Evolutionary conservation across 768 basidiomycete genomes (phyloP), one percentile per base, ranked within the genome.

Genomic region (Trichaptum fuscoviolaceum): DNA sequence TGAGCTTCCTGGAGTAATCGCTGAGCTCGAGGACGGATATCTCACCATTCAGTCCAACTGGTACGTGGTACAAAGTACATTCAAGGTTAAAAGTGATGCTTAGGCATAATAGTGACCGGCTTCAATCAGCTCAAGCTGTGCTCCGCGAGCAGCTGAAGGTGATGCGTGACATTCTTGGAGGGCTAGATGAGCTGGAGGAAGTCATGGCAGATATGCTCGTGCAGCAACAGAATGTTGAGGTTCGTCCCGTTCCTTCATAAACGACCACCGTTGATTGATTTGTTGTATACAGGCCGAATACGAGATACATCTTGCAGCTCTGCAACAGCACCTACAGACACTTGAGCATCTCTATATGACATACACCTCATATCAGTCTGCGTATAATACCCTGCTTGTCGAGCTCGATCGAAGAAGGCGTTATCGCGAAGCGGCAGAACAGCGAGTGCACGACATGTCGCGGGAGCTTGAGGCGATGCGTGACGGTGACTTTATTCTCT

Each of bases 191-290:
- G 69, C 81, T 94, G 3, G 92, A 87, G 1, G 87, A 89, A 23
- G 90, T 92, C 63, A 92, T 94, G 87, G 79, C 80, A 0, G 88
- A 89, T 64, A 92, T 94, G 89, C 75, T 94, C 6, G 81, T 83
- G 58, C 84, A 81, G 17, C 91, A 93, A 72, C 84, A 90, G 64
- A 75, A 76, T 7, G 84, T 91, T 7, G 90, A 93, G 83, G 91
- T 90, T 62, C 20, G 77, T 67, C 65, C 18, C 65, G 35, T 34
- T 36, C 35, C 60, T 17, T n/a, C 26, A 18, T 36, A 23, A n/a
- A 20, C 34, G 35, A 30, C 36, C 59, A 2, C 25, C 35, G 24
- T 63, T 36, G 64, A 64, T 12, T 63, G 64, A 64, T 12, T 63
- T 59, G 35, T 61, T 60, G 20, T 20, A 61, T 24, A 62, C 62